These are phyloP conservation scores for Erodium texanum DNA, from an alignment of 441 rosid species.

Conservation along the genomic window DNA sequence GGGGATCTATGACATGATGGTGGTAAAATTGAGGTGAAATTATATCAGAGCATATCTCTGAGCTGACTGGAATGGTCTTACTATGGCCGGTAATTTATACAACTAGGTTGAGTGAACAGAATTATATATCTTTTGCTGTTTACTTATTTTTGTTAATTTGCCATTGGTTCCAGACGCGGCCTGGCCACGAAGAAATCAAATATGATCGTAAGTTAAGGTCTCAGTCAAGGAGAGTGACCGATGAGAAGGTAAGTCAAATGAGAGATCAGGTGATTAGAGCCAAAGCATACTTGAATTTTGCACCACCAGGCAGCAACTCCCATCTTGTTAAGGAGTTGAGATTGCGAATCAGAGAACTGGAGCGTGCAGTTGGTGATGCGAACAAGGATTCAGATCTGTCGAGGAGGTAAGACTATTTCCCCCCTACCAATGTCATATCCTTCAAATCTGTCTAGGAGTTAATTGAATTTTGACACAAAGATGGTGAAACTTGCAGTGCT, in stretches of 20 bases:
- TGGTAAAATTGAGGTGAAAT: not conserved
- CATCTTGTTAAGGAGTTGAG: slow-evolving; percentile 71
- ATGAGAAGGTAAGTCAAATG: slow-evolving; percentile 59
- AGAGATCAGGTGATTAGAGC: slow-evolving; percentile 79
- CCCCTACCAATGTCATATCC: not conserved
- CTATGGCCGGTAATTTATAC: too few species aligned
- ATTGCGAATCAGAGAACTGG: slow-evolving; percentile 59
- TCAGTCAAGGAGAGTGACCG: slow-evolving; percentile 30
- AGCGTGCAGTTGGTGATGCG: slow-evolving; percentile 50
- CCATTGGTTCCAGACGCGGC: slow-evolving; percentile 35
- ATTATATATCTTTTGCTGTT: not conserved
- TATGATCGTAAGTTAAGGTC: slow-evolving; percentile 27
- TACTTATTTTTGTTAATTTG: slow-evolving; percentile 9
- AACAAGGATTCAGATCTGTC: slow-evolving; percentile 61
- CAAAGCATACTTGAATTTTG: slow-evolving; percentile 54
- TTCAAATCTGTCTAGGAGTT: slow-evolving; percentile 1
- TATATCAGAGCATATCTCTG: not conserved
- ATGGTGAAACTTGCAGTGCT: slow-evolving; percentile 41
- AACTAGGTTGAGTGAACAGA: not conserved
- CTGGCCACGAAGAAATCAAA: slow-evolving; percentile 18
- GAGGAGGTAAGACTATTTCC: slow-evolving; percentile 41
- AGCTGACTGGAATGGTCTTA: too few species aligned
- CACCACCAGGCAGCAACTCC: slow-evolving; percentile 63
- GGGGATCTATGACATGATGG: not conserved
- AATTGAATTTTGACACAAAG: slow-evolving; percentile 24